These are phyloP conservation scores for Zalerion maritima DNA, from an alignment of 495 filamentous ascomycete genomes.

Conservation along the genomic window DNA sequence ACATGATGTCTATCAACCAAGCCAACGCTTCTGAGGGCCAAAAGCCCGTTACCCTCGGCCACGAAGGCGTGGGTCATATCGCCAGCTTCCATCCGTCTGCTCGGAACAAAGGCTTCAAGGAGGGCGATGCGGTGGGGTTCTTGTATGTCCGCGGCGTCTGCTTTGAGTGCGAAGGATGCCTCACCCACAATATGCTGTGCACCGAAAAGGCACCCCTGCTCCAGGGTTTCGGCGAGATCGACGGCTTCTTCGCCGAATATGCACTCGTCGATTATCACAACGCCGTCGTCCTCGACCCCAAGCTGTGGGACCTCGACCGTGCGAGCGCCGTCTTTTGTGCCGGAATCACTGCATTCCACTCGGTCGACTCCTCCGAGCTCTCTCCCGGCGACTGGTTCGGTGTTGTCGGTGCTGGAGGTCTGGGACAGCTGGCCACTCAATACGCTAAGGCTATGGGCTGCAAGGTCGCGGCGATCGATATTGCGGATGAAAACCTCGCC, in stretches of 20 bases:
- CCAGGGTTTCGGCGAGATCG: constrained; percentile 19
- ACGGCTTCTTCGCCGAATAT: constrained; percentile 26
- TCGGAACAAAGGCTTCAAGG: constrained; percentile 22
- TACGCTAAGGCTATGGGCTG: constrained; percentile 54
- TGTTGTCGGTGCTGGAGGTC: constrained; percentile 49
- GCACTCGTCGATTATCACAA: constrained; percentile 23
- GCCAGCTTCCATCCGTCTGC: constrained; percentile 16
- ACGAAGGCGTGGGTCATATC: constrained; percentile 24
- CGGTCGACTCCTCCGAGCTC: constrained; percentile 23
- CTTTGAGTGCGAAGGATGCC: constrained; percentile 24
- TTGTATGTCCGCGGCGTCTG: constrained; percentile 22
- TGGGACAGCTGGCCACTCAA: constrained; percentile 44
- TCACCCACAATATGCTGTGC: constrained; percentile 22
- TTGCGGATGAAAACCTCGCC: constrained; percentile 40
- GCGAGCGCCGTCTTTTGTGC: constrained; percentile 23
- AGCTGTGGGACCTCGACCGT: constrained; percentile 15
- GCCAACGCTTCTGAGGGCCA: constrained; percentile 5
- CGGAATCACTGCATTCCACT: constrained; percentile 26
- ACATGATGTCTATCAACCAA: constrained; percentile 15
- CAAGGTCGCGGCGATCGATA: constrained; percentile 42
- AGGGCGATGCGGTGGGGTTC: constrained; percentile 22
- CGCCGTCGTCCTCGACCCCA: constrained; percentile 18
- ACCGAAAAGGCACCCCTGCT: constrained; percentile 17
- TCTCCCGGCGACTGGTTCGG: constrained; percentile 29
- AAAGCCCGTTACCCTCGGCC: constrained; percentile 18